Evolutionary conservation across 352 stramenopile species (phyloP).

Genomic region (Poterioochromonas sp.): DNA sequence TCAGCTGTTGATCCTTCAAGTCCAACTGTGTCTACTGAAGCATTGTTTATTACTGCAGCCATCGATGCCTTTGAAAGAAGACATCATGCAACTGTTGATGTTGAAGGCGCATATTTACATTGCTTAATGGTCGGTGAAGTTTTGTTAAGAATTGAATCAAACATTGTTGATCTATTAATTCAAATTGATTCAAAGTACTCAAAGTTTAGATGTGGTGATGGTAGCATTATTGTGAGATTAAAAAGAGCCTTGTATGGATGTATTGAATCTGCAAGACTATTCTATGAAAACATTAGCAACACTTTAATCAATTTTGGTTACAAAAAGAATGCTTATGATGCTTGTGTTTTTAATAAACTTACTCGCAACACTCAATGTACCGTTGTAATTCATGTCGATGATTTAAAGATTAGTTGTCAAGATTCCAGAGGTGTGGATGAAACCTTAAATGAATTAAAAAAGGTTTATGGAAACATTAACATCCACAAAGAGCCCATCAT

Average conservation of each 20-base stretch:
- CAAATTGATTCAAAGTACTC: not conserved
- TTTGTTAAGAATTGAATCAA: not conserved
- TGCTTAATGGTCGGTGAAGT: not conserved
- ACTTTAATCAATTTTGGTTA: constrained; percentile 9
- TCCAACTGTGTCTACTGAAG: not conserved
- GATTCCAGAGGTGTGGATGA: not conserved
- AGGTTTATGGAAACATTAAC: not conserved
- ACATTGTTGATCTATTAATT: not conserved
- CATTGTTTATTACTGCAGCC: constrained; percentile 13
- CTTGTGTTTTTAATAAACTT: constrained; percentile 28
- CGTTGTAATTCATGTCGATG: constrained; percentile 21
- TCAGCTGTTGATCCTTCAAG: constrained; percentile 11
- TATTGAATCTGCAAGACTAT: constrained; percentile 10
- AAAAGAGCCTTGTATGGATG: constrained; percentile 30
- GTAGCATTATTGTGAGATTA: constrained; percentile 6
- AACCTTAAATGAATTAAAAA: constrained; percentile 7
- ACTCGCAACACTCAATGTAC: constrained; percentile 3
- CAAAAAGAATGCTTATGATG: not conserved
- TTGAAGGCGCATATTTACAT: constrained; percentile 29
- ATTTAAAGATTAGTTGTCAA: not conserved
- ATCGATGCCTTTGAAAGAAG: constrained; percentile 15
- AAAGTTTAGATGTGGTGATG: not conserved
- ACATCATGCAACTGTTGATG: not conserved
- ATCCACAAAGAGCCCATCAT: not conserved
- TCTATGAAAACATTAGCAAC: not conserved